These are phyloP conservation scores for Oryza australiensis DNA, from an alignment of 176 grass and related monocot species.

Conservation along the genomic window DNA sequence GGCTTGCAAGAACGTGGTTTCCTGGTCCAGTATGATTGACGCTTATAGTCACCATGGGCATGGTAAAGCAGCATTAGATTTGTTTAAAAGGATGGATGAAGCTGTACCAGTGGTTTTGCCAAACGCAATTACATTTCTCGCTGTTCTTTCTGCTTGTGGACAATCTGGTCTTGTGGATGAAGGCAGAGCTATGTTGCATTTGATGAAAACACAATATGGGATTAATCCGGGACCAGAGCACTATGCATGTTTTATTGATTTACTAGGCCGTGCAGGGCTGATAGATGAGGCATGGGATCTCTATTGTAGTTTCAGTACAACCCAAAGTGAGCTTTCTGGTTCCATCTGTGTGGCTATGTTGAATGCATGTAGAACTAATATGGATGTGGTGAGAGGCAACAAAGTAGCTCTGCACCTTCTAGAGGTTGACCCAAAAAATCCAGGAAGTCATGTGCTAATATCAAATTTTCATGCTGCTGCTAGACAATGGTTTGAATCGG, in stretches of 20 bases:
- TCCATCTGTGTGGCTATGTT: constrained; percentile 64
- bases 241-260: constrained; percentile 54
- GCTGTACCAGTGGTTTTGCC: constrained; percentile 38
- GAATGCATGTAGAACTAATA: constrained; percentile 50
- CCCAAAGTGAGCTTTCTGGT: constrained; percentile 6
- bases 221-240: constrained; percentile 59
- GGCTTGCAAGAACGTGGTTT: constrained; percentile 51
- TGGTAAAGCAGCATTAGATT: constrained; percentile 40
- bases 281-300: constrained; percentile 68
- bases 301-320: constrained; percentile 40
- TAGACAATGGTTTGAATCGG: constrained; percentile 43
- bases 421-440: constrained; percentile 41
- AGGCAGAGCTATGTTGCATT: constrained; percentile 35
- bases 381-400: constrained; percentile 57
- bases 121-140: constrained; percentile 64
- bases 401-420: constrained; percentile 47
- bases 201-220: constrained; percentile 52
- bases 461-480: constrained; percentile 59
- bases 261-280: constrained; percentile 58
- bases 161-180: constrained; percentile 65
- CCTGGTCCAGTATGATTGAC: constrained; percentile 71
- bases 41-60: constrained; percentile 46
- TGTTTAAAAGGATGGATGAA: constrained; percentile 57
- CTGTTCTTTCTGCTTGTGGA: constrained; percentile 59
- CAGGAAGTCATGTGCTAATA: constrained; percentile 51